A percentile compares a stretch with the other conserved stretches of the same genome.
Evolutionary conservation across 2,329 filamentous ascomycete genomes (phyloP).

Genomic region (Trichoderma lentiforme): DNA sequence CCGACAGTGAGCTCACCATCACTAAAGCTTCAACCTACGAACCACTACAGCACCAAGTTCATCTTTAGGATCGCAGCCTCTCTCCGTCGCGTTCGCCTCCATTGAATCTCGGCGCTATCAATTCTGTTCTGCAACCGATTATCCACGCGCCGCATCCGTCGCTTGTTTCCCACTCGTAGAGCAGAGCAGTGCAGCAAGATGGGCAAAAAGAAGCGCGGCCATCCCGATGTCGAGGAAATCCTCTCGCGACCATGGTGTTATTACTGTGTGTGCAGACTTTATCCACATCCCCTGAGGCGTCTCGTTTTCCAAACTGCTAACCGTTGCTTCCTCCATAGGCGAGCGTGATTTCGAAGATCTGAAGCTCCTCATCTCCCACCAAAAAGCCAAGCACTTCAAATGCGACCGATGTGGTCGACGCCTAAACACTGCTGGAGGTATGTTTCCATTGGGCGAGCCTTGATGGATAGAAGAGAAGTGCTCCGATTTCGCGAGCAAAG

Average conservation of each 20-base stretch:
- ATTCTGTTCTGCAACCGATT: neutral
- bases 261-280: conserved; percentile 62
- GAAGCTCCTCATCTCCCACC: conserved; percentile 93
- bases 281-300: neutral
- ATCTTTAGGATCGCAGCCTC: neutral
- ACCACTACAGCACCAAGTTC: neutral
- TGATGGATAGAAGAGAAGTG: neutral
- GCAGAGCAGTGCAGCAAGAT: conserved; percentile 42
- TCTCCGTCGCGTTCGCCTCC: neutral
- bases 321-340: conserved; percentile 39
- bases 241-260: conserved; percentile 92
- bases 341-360: conserved; percentile 97
- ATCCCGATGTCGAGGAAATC: conserved; percentile 84
- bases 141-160: too few relatives aligned
- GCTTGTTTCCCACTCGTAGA: neutral
- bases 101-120: neutral
- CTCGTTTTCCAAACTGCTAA: conserved; percentile 25
- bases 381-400: conserved; percentile 99
- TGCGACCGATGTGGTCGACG: conserved; percentile 86
- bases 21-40: neutral
- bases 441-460: conserved; percentile 26
- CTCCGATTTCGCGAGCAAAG: neutral
- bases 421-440: conserved; percentile 92
- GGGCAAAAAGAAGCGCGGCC: conserved; percentile 87
- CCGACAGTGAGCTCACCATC: neutral